Base-by-base conservation (phyloP, 139 green algal genomes). In the Micractinium conductrix region DNA sequence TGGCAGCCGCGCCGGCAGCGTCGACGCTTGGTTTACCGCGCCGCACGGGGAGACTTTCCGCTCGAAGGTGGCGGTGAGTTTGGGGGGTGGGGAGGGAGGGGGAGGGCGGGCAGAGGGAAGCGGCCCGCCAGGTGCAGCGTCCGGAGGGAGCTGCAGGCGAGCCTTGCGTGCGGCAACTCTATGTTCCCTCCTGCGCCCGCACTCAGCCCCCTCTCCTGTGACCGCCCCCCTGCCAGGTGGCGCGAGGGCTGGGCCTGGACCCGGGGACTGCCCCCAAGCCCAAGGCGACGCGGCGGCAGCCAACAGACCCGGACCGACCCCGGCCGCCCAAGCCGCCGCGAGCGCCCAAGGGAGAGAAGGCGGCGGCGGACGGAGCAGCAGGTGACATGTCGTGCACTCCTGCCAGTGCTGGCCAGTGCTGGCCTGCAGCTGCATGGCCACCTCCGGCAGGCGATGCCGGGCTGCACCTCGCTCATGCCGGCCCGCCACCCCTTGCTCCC, bases 11-110 rank as follows among this genome's bases (percentile, higher is more conserved):
- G 78, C 78, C 6, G 85, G 81, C 33, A 78, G 48, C 8, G 43
- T 88, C n/a, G 85, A 88, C 75, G 82, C 78, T 0, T 88, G 85
- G 85, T 88, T 88, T 63, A 86, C 19, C 1, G 67, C 50, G 26
- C 85, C 85, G 17, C 45, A 80, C 0, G 85, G 85, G 0, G 85
- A 86, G 72, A 73, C 84, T 10, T 88, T 79, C 69, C 76, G 85
- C 74, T 72, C 37, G 50, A 88, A 88, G 60, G 78, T 88, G 42
- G 85, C 85, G 63, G 85, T 84, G 79, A 60, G 79, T 24, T 10
- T 26, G 24, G 58, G 58, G 58, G 21, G 28, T 17, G 55, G 55
- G 21, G 6, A 70, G 63, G 30, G 1, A 42, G 63, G 6, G 30
- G 33, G n/a, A 30, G 7, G 7, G 53, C 53, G 24, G 53, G 10